Evolutionary conservation across 2,329 filamentous ascomycete species (phyloP), one percentile per base, ranked within the genome.

Genomic region (Ophiocordyceps australis): DNA sequence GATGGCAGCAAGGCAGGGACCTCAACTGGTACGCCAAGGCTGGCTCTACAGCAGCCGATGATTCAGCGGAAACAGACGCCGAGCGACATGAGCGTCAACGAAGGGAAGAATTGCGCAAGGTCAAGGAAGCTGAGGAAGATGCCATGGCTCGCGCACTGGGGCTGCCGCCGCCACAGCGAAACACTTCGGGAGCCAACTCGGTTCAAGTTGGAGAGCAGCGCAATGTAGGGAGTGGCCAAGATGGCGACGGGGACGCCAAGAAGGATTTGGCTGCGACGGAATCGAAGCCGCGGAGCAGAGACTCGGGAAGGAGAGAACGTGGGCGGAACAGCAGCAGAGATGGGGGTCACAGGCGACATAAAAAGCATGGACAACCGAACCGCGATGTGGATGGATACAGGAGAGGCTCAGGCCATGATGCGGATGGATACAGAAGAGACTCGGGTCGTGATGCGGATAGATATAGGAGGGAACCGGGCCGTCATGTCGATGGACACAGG

Each of bases 71-170:
- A 41, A 71, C 65, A 2, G 56, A 62, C 6, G 68, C 72, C 32
- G 61, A 74, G 39, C 62, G 58, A 24, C 55, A 51, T 11, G 66
- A 59, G 22, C 57, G 69, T 32, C 65, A 76, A 43, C 62, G 77
- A 28, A 72, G 70, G 32, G 77, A 82, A 40, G 86, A 94, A 49
- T 64, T 89, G 38, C 68, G 71, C 38, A 72, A 65, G 37, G 65
- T 94, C 45, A 94, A 93, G 43, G 79, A 93, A 47, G 81, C 78
- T 0, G 89, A 98, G 42, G 80, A 93, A 45, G 86, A 94, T 47
- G 89, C 85, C 2, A 74, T 95, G 45, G 74, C 82, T 4, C 64
- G 60, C 23, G 85, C 85, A 0, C 55, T 98, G 28, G 89, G 89
- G 0, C 54, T 94, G 17, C 82, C 81, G 1, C 62, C 77, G 2